Percentiles rank a stretch among this genome's conserved stretches.
phyloP scores from a whole-genome alignment of 176 grass and related monocot genomes.

The Rhynchospora tenuis region DNA sequence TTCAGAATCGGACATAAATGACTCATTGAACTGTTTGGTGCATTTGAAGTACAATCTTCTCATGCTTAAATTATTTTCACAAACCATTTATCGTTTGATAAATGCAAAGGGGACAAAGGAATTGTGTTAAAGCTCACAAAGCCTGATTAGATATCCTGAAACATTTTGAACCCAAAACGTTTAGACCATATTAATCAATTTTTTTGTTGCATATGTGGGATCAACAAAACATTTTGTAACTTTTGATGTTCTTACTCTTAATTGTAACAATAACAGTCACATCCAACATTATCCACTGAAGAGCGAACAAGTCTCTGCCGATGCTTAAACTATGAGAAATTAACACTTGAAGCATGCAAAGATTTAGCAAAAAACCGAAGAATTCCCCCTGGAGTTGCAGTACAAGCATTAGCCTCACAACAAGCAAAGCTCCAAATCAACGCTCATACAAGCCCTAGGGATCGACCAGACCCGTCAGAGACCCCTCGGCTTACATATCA shows the following conservation, averaged over 20 bases:
- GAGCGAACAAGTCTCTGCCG: constrained; percentile 62
- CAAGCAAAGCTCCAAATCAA: constrained; percentile 47
- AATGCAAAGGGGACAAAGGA: not conserved
- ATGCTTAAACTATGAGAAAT: constrained; percentile 93
- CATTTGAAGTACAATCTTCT: not conserved
- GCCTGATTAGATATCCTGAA: not conserved
- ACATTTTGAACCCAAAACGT: not conserved
- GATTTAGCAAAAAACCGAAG: constrained; percentile 74
- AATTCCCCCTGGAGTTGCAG: constrained; percentile 63
- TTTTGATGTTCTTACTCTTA: not conserved
- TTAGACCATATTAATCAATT: not conserved
- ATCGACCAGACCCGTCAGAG: constrained; percentile 12
- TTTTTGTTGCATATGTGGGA: not conserved
- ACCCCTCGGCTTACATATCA: constrained; percentile 32
- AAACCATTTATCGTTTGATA: not conserved
- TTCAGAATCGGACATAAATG: not conserved
- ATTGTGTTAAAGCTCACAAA: not conserved
- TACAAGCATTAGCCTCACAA: constrained; percentile 75
- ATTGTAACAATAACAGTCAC: constrained; percentile 43
- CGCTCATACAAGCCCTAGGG: not conserved
- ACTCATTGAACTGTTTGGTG: not conserved
- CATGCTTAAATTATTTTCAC: not conserved
- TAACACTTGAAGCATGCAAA: constrained; percentile 85
- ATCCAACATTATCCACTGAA: constrained; percentile 38
- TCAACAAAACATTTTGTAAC: not conserved